Evolutionary conservation across 23 red algal species (phyloP).

Genomic region (Gracilaria domingensis): DNA sequence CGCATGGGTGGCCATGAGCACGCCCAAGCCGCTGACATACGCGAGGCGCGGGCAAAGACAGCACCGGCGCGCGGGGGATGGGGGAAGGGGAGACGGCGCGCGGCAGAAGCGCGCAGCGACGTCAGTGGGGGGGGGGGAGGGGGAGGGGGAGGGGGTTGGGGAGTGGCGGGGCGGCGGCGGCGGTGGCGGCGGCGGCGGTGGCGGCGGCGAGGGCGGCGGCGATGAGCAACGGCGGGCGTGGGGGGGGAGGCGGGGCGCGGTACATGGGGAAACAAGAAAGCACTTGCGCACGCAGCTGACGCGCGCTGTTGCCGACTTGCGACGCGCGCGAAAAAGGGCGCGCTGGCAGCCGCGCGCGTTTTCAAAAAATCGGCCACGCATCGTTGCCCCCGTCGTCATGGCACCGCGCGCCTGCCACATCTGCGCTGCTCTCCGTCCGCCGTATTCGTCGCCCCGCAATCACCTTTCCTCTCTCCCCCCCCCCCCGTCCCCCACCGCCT

Average conservation of each 20-base stretch:
- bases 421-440: background rate
- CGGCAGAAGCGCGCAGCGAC: background rate
- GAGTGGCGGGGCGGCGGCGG: no score
- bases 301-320: background rate
- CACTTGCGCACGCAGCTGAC: constrained; percentile 10
- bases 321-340: background rate
- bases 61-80: background rate
- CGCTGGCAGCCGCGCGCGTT: background rate
- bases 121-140: background rate
- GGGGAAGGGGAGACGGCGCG: background rate
- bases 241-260: background rate
- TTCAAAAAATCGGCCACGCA: background rate
- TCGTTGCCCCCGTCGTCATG: background rate
- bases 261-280: background rate
- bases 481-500: background rate
- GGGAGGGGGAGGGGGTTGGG: no score
- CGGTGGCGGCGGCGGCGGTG: background rate
- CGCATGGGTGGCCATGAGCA: constrained; percentile 37
- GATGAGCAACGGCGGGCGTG: no score
- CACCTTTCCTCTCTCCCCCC: background rate
- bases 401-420: background rate
- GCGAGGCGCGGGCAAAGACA: background rate
- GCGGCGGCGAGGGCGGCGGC: background rate
- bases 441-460: background rate
- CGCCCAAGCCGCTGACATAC: constrained; percentile 20